These are phyloP conservation scores for Yamadazyma pseudoaaseri DNA, from an alignment of 1,139 yeast genomes.

Conservation along the genomic window DNA sequence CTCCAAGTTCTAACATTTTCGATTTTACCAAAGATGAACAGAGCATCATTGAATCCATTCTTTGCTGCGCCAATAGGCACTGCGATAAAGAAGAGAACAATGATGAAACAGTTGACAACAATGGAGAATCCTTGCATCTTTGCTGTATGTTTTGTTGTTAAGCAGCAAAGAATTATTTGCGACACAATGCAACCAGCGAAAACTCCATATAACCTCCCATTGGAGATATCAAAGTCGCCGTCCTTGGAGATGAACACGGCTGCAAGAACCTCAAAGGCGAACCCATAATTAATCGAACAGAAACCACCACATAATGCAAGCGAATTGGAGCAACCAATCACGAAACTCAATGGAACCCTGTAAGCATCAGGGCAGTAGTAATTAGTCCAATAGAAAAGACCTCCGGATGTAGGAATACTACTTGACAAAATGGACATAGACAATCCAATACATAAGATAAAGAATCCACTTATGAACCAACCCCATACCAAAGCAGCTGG, in stretches of 20 bases:
- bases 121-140: constrained; percentile 61
- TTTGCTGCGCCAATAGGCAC: constrained; percentile 53
- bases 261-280: constrained; percentile 34
- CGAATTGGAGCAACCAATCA: constrained; percentile 46
- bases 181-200: constrained; percentile 33
- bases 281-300: constrained; percentile 40
- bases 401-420: constrained; percentile 74
- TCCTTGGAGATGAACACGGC: constrained; percentile 31
- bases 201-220: constrained; percentile 33
- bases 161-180: constrained; percentile 29
- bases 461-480: constrained; percentile 62
- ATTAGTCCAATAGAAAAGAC: constrained; percentile 58
- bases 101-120: constrained; percentile 50
- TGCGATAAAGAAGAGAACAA: constrained; percentile 62
- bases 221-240: constrained; percentile 31
- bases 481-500: constrained; percentile 62
- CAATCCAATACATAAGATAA: constrained; percentile 56
- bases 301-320: constrained; percentile 37
- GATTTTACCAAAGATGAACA: constrained; percentile 53
- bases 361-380: constrained; percentile 32
- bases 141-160: constrained; percentile 47
- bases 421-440: constrained; percentile 68
- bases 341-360: constrained; percentile 35
- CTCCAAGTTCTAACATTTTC: constrained; percentile 59
- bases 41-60: constrained; percentile 36